Evolutionary conservation across 768 basidiomycete genomes (phyloP).

Genomic region (Serendipita sp.): DNA sequence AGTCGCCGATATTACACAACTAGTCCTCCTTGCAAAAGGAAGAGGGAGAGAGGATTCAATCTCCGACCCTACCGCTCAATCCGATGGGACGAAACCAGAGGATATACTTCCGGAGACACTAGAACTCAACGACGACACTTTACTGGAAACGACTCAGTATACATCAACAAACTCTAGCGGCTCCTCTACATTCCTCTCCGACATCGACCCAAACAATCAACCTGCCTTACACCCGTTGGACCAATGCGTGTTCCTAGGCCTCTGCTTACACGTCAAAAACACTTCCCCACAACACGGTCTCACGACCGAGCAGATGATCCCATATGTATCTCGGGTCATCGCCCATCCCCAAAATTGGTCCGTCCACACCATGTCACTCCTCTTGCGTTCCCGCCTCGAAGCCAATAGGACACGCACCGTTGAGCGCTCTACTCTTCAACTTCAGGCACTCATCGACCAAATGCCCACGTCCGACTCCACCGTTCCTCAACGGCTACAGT

Average conservation of each 20-base stretch:
- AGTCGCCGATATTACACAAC: conserved; percentile 65
- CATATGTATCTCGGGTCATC: conserved; percentile 82
- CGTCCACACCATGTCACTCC: conserved; percentile 88
- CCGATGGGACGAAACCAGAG: not conserved
- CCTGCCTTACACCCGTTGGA: conserved; percentile 84
- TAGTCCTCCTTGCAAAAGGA: conserved; percentile 87
- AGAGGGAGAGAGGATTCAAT: conserved; percentile 27
- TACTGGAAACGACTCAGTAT: conserved; percentile 87
- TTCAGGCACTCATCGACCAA: conserved; percentile 92
- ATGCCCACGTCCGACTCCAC: conserved; percentile 79
- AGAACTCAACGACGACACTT: conserved; percentile 83
- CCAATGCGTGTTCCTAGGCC: conserved; percentile 79
- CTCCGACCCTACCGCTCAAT: conserved; percentile 12
- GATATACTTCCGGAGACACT: conserved; percentile 55
- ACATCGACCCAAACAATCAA: conserved; percentile 70
- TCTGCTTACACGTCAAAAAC: conserved; percentile 83
- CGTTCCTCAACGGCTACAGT: conserved; percentile 56
- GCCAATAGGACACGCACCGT: conserved; percentile 78
- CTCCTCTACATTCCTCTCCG: conserved; percentile 33
- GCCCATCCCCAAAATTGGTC: conserved; percentile 90
- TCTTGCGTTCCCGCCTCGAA: conserved; percentile 86
- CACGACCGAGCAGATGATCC: conserved; percentile 80
- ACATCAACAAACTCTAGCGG: conserved; percentile 36
- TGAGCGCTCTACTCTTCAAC: conserved; percentile 81
- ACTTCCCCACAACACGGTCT: conserved; percentile 85